phyloP scores from a whole-genome alignment of 441 rosid species.

The Arabidopsis hybrid region DNA sequence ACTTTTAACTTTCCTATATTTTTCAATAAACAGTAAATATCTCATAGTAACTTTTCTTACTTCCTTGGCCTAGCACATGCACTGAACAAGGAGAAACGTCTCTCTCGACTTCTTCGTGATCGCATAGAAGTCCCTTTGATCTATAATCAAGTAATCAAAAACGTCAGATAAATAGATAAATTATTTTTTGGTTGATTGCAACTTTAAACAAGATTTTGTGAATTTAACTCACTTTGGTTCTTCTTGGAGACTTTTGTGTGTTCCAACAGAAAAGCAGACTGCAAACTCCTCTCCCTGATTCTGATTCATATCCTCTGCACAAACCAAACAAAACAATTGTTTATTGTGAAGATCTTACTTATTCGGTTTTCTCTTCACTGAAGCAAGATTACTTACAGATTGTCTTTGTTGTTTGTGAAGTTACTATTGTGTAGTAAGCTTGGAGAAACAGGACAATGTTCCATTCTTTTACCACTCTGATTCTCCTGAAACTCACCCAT shows the following conservation, averaged over 20 bases:
- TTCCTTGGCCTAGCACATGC: slow-evolving; percentile 71
- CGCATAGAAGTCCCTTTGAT: slow-evolving; percentile 58
- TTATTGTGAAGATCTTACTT: slow-evolving; percentile 8
- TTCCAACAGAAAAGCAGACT: slow-evolving; percentile 91
- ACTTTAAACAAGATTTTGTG: not conserved
- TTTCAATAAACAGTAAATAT: not conserved
- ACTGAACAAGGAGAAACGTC: slow-evolving; percentile 72
- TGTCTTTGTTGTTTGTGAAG: slow-evolving; percentile 70
- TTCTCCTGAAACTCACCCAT: slow-evolving; percentile 56
- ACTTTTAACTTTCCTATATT: slow-evolving; percentile 14
- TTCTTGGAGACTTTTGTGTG: slow-evolving; percentile 52
- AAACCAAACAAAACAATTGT: slow-evolving; percentile 35
- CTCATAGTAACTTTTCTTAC: slow-evolving; percentile 46
- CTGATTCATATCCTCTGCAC: slow-evolving; percentile 83
- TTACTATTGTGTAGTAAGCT: slow-evolving; percentile 75
- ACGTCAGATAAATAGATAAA: not conserved
- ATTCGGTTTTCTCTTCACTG: not conserved
- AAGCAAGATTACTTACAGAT: slow-evolving; percentile 65
- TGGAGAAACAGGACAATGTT: slow-evolving; percentile 73
- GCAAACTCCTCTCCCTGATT: slow-evolving; percentile 80
- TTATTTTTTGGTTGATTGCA: not conserved
- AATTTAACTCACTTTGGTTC: slow-evolving; percentile 59
- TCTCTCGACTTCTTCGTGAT: slow-evolving; percentile 51
- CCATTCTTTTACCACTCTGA: slow-evolving; percentile 55
- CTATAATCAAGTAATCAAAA: slow-evolving; percentile 47